These are phyloP conservation scores for Torulaspora franciscae DNA, from an alignment of 805 yeast species.

Conservation along the genomic window DNA sequence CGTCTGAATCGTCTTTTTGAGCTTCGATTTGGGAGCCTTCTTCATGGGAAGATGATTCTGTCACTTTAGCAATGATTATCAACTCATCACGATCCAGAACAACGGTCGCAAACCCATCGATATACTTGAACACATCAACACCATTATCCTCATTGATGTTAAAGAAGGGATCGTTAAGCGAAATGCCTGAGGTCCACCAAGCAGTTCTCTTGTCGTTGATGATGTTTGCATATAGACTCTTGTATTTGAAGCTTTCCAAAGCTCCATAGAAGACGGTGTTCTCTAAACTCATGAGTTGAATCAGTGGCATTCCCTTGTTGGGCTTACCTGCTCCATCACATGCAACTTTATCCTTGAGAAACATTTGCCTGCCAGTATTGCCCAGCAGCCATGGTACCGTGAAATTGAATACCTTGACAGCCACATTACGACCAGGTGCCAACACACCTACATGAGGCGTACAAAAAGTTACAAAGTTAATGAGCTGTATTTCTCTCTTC, in stretches of 20 bases:
- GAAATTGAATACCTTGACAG: conserved; percentile 53
- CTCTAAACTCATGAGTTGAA: conserved; percentile 61
- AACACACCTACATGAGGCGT: conserved; percentile 66
- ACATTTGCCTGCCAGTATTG: conserved; percentile 69
- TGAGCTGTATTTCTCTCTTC: conserved; percentile 44
- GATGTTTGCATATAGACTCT: conserved; percentile 66
- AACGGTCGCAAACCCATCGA: conserved; percentile 52
- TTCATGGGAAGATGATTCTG: conserved; percentile 43
- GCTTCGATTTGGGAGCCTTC: background rate
- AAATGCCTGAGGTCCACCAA: conserved; percentile 78
- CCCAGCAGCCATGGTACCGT: conserved; percentile 65
- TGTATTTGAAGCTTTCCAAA: conserved; percentile 47
- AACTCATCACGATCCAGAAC: conserved; percentile 50
- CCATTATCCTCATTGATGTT: conserved; percentile 42
- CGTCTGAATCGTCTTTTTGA: background rate
- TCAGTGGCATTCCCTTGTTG: conserved; percentile 43
- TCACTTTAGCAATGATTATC: conserved; percentile 35
- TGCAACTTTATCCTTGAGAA: conserved; percentile 47
- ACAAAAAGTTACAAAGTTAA: conserved; percentile 57
- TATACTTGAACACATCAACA: conserved; percentile 42
- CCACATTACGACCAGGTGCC: conserved; percentile 51
- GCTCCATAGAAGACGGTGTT: conserved; percentile 56
- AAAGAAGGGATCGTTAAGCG: conserved; percentile 54
- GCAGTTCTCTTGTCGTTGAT: conserved; percentile 76
- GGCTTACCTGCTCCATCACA: conserved; percentile 11